Evolutionary conservation across 352 stramenopile genomes (phyloP), one percentile per base, ranked within the genome.

Genomic region (Globisporangium viniferum): DNA sequence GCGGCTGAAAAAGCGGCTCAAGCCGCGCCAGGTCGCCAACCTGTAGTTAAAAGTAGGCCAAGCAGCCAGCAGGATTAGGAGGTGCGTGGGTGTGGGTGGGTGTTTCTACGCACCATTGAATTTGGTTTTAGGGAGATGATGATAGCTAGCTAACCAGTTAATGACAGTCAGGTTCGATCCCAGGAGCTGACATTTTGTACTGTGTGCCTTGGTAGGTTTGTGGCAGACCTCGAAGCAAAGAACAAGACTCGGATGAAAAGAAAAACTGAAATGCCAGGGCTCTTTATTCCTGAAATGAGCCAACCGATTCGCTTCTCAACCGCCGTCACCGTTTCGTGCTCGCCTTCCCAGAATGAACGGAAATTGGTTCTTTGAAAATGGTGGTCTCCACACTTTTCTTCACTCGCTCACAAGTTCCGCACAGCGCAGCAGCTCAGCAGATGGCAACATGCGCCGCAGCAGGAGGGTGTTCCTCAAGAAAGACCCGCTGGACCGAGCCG

Each of bases 1-100:
- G 15, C 85, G 87, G 48, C 79, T 93, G 55, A 93, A 93, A 70
- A 88, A 82, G 65, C 81, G 80, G 0, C 76, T 91, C 46, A 91
- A 91, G 63, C 81, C 77, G 35, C 79, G 80, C 0, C 81, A 89
- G 60, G 77, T 79, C 7, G 80, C 81, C 35, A 82, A 84, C 48
- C 24, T 88, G 44, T 88, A 85, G 62, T 9, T 5, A 10, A 20
- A 31, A 12, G 24, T 12, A 22, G 48, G 35, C n/a, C 41, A 33
- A 36, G 7, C 48, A 29, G 18, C 24, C 12, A 57, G 24, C 61
- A 51, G 24, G 18, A 29, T 60, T 35, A n/a, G 49, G 22, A 59
- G 46, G n/a, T 49, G 35, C 31, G 36, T 58, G 41, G n/a, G 2
- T 62, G 56, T 39, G 7, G 65, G 24, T 24, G 24, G 0, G 24